phyloP scores from a whole-genome alignment of 805 yeast species.

The Candida ulmi region DNA sequence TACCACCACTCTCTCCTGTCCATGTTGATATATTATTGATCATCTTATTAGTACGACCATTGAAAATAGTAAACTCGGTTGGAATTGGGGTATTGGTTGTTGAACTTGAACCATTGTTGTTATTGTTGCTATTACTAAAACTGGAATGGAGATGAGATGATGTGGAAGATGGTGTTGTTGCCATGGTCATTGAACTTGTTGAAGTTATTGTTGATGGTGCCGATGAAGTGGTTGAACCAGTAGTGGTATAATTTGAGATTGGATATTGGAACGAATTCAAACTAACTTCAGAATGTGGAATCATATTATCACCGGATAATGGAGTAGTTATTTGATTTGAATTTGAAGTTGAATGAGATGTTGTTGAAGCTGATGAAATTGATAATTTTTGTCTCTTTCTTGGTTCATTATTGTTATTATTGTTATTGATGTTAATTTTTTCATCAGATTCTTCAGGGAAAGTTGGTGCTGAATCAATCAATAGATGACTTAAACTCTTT shows the following conservation, averaged over 20 bases:
- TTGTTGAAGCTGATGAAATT: neutral
- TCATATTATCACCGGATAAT: slow-evolving; percentile 2
- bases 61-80: slow-evolving; percentile 19
- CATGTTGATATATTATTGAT: slow-evolving; percentile 55
- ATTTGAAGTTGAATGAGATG: neutral
- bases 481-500: slow-evolving; percentile 44
- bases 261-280: slow-evolving; percentile 17
- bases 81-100: slow-evolving; percentile 11
- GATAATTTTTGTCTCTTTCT: neutral
- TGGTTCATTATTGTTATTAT: slow-evolving; percentile 8
- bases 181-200: slow-evolving; percentile 3
- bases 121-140: neutral
- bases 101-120: slow-evolving; percentile 9
- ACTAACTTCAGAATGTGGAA: slow-evolving; percentile 12
- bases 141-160: neutral
- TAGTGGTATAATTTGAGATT: neutral
- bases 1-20: slow-evolving; percentile 43
- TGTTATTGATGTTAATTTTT: too few species aligned
- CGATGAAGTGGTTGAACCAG: slow-evolving; percentile 3
- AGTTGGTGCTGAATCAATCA: slow-evolving; percentile 34
- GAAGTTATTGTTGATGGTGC: slow-evolving; percentile 3
- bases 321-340: slow-evolving; percentile 5
- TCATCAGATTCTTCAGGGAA: slow-evolving; percentile 19
- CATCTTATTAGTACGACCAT: slow-evolving; percentile 51
- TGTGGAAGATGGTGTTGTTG: slow-evolving; percentile 5